Conservation (phyloP, 139 green algal species). For the Zygnema cylindricum region DNA sequence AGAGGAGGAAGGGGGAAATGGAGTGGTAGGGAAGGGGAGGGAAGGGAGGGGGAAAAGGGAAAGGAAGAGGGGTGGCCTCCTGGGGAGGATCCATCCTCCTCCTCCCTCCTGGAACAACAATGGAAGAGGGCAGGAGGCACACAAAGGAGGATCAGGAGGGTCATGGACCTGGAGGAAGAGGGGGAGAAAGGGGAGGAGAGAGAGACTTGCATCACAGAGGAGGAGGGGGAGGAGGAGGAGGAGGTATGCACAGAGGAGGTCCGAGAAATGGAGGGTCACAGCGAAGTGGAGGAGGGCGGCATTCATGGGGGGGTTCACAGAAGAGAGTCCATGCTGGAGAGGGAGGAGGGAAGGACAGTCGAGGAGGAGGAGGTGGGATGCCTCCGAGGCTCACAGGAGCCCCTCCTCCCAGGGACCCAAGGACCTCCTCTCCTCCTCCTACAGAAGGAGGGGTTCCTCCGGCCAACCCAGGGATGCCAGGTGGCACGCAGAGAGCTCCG, state of each 20-base stretch:
- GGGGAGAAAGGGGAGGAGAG: not conserved
- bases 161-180: too few relatives aligned
- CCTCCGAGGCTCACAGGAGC: not conserved
- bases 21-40: not conserved
- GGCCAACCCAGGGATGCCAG: too few relatives aligned
- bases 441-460: too few relatives aligned
- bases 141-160: not conserved
- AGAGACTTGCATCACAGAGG: not conserved
- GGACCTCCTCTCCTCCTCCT: not conserved
- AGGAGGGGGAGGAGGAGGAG: too few relatives aligned
- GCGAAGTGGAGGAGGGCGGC: not conserved
- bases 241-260: not conserved
- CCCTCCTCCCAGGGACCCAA: not conserved
- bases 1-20: not conserved
- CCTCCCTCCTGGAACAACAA: not conserved
- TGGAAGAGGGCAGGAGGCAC: not conserved
- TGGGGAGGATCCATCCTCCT: not conserved
- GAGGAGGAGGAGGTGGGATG: not conserved
- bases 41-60: slow-evolving; percentile 19
- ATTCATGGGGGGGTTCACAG: not conserved
- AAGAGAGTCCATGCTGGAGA: too few relatives aligned
- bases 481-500: too few relatives aligned
- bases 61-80: not conserved
- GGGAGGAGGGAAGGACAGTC: not conserved
- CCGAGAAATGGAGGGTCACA: too few relatives aligned